A percentile compares a stretch with the other conserved stretches of the same genome.
Conservation (phyloP, 139 green algal genomes). For the Penium margaritaceum region DNA sequence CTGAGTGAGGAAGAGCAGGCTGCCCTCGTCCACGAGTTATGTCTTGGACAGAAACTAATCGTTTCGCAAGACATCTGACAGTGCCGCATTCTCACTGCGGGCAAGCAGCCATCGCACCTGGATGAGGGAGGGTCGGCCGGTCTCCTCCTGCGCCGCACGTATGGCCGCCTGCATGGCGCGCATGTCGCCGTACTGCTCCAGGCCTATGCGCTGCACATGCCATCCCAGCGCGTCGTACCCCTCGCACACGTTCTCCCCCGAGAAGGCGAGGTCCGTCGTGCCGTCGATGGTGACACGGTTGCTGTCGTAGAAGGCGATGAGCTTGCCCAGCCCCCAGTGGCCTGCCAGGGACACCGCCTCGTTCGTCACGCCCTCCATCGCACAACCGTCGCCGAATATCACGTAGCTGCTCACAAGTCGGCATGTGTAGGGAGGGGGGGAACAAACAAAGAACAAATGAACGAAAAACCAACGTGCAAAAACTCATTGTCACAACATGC, state of each 20-base stretch:
- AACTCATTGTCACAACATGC: background rate
- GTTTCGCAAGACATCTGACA: too few species aligned
- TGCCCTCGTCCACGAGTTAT: too few species aligned
- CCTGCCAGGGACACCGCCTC: slow-evolving; percentile 91
- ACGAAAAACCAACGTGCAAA: background rate
- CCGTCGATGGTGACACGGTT: slow-evolving; percentile 62
- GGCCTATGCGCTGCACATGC: slow-evolving; percentile 19
- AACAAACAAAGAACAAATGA: background rate
- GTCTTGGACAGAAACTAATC: too few species aligned
- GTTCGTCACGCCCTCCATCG: slow-evolving; percentile 97
- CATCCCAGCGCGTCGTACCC: slow-evolving; percentile 32
- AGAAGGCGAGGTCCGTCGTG: slow-evolving; percentile 11
- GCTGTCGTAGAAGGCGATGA: slow-evolving; percentile 97
- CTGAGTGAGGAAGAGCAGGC: too few species aligned
- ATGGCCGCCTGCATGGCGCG: background rate
- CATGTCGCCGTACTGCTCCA: background rate
- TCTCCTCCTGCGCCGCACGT: slow-evolving; percentile 3
- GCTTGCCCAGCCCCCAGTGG: slow-evolving; percentile 98
- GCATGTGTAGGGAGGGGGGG: background rate
- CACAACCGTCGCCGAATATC: slow-evolving; percentile 95
- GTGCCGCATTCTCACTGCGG: too few species aligned
- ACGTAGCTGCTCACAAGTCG: slow-evolving; percentile 64
- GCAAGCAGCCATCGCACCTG: too few species aligned
- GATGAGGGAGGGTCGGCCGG: slow-evolving; percentile 26
- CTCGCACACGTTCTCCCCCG: slow-evolving; percentile 16